Percentiles rank a stretch among this genome's conserved stretches.
phyloP scores from a whole-genome alignment of 202 grass and related monocot species.

The Miscanthus sacchariflorus region DNA sequence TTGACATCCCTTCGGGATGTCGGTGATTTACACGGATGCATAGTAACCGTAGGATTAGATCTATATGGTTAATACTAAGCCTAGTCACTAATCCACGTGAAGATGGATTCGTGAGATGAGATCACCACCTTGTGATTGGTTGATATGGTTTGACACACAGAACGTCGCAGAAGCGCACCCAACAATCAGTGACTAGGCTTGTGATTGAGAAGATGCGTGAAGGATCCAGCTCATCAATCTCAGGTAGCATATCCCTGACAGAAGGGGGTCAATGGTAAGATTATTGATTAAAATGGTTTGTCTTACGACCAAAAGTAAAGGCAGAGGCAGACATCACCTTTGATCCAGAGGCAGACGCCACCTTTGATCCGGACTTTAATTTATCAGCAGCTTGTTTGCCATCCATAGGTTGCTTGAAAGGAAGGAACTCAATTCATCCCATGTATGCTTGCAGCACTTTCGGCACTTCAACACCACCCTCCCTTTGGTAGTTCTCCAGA shows the following conservation, averaged over 20 bases:
- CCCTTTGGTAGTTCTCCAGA: background rate
- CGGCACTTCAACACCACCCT: background rate
- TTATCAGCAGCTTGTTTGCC: slow-evolving; percentile 1
- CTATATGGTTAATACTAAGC: too few relatives aligned
- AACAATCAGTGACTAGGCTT: too few relatives aligned
- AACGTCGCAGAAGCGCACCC: too few relatives aligned
- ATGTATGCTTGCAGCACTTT: background rate
- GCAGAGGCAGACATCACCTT: background rate
- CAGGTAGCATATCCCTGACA: too few relatives aligned
- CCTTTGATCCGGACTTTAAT: background rate
- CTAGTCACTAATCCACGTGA: too few relatives aligned
- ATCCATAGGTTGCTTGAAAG: background rate
- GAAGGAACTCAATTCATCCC: background rate
- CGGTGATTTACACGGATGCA: too few relatives aligned
- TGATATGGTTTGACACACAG: background rate
- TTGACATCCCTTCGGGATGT: too few relatives aligned
- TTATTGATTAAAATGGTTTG: background rate
- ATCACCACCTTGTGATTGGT: too few relatives aligned
- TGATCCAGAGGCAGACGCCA: background rate
- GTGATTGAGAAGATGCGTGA: too few relatives aligned
- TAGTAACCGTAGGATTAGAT: too few relatives aligned
- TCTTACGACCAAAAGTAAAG: background rate
- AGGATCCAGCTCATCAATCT: too few relatives aligned
- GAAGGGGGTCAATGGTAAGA: background rate
- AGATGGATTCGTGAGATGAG: too few relatives aligned